These are phyloP conservation scores for Phytophthora niederhauseri DNA, from an alignment of 352 stramenopile genomes.

Conservation along the genomic window DNA sequence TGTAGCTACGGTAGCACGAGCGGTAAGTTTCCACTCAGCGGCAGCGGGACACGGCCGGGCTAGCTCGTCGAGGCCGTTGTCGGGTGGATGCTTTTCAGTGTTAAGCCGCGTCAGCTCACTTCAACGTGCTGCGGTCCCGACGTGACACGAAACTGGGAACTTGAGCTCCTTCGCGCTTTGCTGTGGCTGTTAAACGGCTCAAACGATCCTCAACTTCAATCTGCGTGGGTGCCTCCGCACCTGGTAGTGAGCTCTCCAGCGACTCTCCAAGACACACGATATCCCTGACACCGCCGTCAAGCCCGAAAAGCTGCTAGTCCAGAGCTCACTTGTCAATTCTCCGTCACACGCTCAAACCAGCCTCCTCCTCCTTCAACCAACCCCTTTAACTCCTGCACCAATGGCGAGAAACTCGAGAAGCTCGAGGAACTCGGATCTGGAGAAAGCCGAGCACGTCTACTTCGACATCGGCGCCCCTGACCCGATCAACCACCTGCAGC, in stretches of 20 bases:
- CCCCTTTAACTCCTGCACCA: neutral
- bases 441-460: neutral
- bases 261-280: neutral
- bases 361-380: neutral
- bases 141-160: neutral
- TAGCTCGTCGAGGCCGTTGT: neutral
- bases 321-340: constrained; percentile 1
- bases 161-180: neutral
- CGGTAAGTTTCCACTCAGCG: too few relatives aligned
- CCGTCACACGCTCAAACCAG: neutral
- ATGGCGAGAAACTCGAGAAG: neutral
- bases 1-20: too few relatives aligned
- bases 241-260: neutral
- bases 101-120: neutral
- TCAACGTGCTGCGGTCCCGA: neutral
- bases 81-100: neutral
- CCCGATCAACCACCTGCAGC: constrained; percentile 1
- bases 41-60: too few relatives aligned
- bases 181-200: neutral
- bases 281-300: neutral
- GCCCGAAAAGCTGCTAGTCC: neutral
- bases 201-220: neutral
- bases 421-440: constrained; percentile 3
- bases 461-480: neutral
- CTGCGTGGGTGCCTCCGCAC: neutral